Evolutionary conservation across 768 basidiomycete genomes (phyloP), one percentile per base, ranked within the genome.

Genomic region (Podaxis sp.): DNA sequence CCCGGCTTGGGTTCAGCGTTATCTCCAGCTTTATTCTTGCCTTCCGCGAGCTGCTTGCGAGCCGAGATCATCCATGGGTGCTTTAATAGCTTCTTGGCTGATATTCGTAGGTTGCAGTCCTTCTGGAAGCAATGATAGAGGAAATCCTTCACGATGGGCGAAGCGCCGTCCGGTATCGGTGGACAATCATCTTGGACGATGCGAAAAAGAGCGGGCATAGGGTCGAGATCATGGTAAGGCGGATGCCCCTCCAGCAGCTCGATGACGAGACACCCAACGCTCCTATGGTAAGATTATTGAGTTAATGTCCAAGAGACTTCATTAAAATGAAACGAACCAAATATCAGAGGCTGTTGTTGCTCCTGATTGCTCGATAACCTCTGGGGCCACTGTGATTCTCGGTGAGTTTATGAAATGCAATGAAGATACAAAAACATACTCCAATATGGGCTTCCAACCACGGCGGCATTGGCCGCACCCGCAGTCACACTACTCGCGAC

Each of bases 381-480:
- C 97, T 2, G 97, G 97, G 8, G 97, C 96, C 97, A 99, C 91
- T 93, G 66, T 44, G 62, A 46, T 28, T 20, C 15, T 40, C 28
- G 28, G 20, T 33, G 11, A 26, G 33, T 65, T 56, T 41, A 58
- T 54, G 51, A 63, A 58, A 28, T 70, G 51, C 55, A 33, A 17
- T 17, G 55, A 20, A 59, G 44, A 41, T 58, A 37, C 56, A 37
- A 46, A 58, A 2, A 84, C 89, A 67, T 74, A 95, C 92, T 99
- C 96, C 96, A 99, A 72, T 99, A 99, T 3, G 96, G 96, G 70
- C 93, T 96, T 5, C 96, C 96, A 46, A 99, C 96, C 2, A 99
- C 96, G 11, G 94, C 92, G 69, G 90, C 91, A 72, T 97, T 93
- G 50, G 84, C 84, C 24, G 88, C 88, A 11, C 86, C 88, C 11